Base-by-base conservation (phyloP, 805 yeast species). In the Suhomyces kilbournensis region DNA sequence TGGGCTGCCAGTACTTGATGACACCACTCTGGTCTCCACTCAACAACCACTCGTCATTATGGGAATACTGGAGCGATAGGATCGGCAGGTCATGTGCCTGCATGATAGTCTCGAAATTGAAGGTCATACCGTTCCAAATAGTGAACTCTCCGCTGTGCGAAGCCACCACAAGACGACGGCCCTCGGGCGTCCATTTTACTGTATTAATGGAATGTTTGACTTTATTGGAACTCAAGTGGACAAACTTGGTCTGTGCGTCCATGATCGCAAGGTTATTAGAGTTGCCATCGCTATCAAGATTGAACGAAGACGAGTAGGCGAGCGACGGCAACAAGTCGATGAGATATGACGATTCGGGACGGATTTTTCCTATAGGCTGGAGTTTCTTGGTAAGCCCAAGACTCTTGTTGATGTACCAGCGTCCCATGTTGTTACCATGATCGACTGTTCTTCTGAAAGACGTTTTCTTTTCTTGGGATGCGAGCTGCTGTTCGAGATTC, bases 51-150 rank as follows among this genome's bases (percentile, higher is more conserved):
- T 92, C 97, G 55, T 90, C 97, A 54, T 86, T 85, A 67, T 90
- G 96, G 5, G 94, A 85, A 70, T 93, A 94, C 57, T 82, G 79
- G 63, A 90, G 73, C 1, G 93, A 77, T 32, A 91, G 79, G 35
- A 94, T 87, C 0, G 97, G 91, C 54, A 87, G 78, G 67, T 94
- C 99, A 70, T 94, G 99, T 1, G 98, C 98, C 74, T 94, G 99
- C 96, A 92, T 94, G 57, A 94, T 91, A 50, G 97, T 90, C 67
- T 94, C 99, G 66, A 94, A 91, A 65, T 90, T 90, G 71, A 93
- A 94, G 8, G 96, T 86, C 77, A 88, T 82, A 9, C 98, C 97
- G 67, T 92, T 91, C 98, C 98, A 94, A 45, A 94, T 75, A 10
- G 98, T 92, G 70, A 94, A 92, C 67, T 94, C 99, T 42, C 99